Base-by-base conservation (phyloP, 2,329 filamentous ascomycete genomes). In the Microsporum audouinii region DNA sequence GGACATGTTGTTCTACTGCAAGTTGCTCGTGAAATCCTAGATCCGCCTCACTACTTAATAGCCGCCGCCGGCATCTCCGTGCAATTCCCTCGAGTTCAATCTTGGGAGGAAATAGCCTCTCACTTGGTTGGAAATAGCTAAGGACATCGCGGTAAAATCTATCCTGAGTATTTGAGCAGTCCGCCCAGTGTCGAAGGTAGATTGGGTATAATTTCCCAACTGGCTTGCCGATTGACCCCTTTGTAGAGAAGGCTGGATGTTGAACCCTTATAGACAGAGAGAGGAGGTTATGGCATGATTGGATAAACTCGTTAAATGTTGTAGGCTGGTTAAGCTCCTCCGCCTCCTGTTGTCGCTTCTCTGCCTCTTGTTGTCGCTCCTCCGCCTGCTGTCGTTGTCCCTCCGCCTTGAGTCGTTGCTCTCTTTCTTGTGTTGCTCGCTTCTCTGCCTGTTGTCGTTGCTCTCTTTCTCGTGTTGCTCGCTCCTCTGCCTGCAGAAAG, bases 1-100 rank as follows among this genome's bases (percentile, higher is more conserved):
- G 60, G 0, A 69, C 65, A 61, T 67, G 63, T 23, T 67, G 60
- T 60, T 70, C 66, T 2, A 71, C 67, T 2, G 61, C 65, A 14
- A 67, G 55, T 23, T 59, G 64, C 63, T 67, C 65, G 55, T 68
- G 66, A n/a, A 51, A 58, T 56, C 66, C 64, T 1, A 68, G 60
- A 23, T 63, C 63, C 49, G 65, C 60, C 57, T 68, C 64, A 55
- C 68, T 68, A 23, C 65, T 63, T 8, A 69, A 62, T 29, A 62
- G 62, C 39, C 17, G 17, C 17, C 61, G 61, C 4, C 14, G 6
- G 53, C 43, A 47, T 49, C 43, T 58, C 33, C 56, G 56, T 14
- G 31, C 56, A 29, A 58, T 41, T 3, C 10, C 56, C 27, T 58
- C 34, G 38, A 58, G 33, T 58, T 12, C 56, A 29, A 23, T 23